Base-by-base conservation (phyloP, 179 eudicot species). In the Pouteria campechiana region DNA sequence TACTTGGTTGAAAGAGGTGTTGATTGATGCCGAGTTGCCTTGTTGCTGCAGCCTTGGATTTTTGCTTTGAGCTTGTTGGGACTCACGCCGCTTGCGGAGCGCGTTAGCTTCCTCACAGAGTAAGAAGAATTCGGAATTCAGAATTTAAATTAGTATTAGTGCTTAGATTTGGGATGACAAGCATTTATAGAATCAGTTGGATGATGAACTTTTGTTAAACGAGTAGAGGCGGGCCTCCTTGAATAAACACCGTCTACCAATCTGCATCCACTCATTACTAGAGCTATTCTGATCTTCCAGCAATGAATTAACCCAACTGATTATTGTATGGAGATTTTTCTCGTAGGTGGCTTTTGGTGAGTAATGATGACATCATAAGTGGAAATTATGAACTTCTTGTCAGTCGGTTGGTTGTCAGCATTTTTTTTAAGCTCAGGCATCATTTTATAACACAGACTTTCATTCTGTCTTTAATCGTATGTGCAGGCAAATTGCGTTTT, bases 71-170 rank as follows among this genome's bases (percentile, higher is more conserved):
- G 89, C 57, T 62, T 72, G 43, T 53, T 79, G 17, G 89, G 83
- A 37, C 70, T 79, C 22, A 70, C 80, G 4, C 89, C 89, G 32
- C 64, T 79, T 35, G 89, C 89, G 0, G 89, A 79, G 48, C 62
- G 89, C 17, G 65, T 73, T 44, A 79, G 89, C 70, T 82, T 72
- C 48, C 53, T 78, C 18, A 82, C 93, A 0, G 93, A 82, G 93
- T 82, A 73, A 67, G 78, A 36, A 7, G 8, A 20, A 50, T 21
- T 39, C 54, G 11, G 22, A 41, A 0, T 50, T 24, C 21, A 22
- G 1, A 30, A 7, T 29, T 14, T 21, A 25, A 12, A 21, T 44
- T 37, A 9, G 18, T 31, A 24, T 21, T 41, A 24, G 31, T 39
- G n/a, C n/a, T n/a, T n/a, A n/a, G n/a, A n/a, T n/a, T n/a, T n/a